Conservation (phyloP, 805 yeast species). For the Wickerhamomyces mucosus region DNA sequence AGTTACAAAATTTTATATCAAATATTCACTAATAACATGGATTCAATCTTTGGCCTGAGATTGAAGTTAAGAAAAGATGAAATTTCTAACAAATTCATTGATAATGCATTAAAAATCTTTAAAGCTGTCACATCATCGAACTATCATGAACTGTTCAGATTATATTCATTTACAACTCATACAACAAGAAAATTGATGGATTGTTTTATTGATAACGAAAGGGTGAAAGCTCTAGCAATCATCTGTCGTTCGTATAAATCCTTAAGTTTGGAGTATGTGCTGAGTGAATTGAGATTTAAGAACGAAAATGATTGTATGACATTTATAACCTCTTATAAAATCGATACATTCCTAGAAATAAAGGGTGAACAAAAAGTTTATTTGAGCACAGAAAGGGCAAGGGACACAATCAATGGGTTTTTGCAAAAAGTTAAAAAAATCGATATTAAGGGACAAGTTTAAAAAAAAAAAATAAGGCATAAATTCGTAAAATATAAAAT, state of each 20-base stretch:
- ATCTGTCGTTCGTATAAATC: slow-evolving; percentile 50
- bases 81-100: slow-evolving; percentile 10
- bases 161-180: slow-evolving; percentile 30
- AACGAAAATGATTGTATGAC: slow-evolving; percentile 26
- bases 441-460: slow-evolving; percentile 87
- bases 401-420: slow-evolving; percentile 26
- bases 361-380: slow-evolving; percentile 23
- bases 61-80: slow-evolving; percentile 35
- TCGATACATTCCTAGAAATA: slow-evolving; percentile 24
- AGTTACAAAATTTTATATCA: slow-evolving; percentile 68
- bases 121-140: slow-evolving; percentile 30
- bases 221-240: slow-evolving; percentile 44
- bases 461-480: neutral
- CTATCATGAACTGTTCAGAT: slow-evolving; percentile 42
- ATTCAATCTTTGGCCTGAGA: slow-evolving; percentile 19
- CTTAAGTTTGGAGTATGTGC: slow-evolving; percentile 29
- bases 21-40: slow-evolving; percentile 58
- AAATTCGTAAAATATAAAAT: too few relatives aligned
- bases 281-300: slow-evolving; percentile 31
- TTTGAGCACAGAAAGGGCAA: slow-evolving; percentile 27
- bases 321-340: slow-evolving; percentile 34
- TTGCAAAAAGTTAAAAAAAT: slow-evolving; percentile 41
- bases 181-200: slow-evolving; percentile 38
- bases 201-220: slow-evolving; percentile 46
- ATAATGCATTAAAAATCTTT: slow-evolving; percentile 22